Conservation (phyloP, 257 asterid species). For the Gentiana macrophylla region DNA sequence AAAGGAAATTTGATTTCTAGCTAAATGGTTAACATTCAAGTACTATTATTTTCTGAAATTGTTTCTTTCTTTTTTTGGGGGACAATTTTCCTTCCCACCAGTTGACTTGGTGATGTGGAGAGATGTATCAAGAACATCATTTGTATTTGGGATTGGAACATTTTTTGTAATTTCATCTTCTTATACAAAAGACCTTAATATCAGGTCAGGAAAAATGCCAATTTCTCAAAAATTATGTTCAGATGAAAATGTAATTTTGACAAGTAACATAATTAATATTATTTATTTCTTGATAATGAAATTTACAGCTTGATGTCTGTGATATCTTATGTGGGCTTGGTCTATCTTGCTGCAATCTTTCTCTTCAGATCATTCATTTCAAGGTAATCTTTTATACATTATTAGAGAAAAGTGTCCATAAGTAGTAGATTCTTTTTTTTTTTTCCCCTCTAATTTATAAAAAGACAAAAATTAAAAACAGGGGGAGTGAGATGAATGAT, state of each 20-base stretch:
- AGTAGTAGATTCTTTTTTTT: background rate
- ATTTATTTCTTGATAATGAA: conserved; percentile 2
- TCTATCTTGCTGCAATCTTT: conserved; percentile 77
- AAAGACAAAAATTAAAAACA: background rate
- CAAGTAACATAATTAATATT: background rate
- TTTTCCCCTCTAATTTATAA: background rate
- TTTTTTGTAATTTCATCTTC: conserved; percentile 74
- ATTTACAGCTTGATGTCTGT: conserved; percentile 74
- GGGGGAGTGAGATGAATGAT: conserved; percentile 30
- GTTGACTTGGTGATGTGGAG: conserved; percentile 90
- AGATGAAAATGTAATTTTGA: too few species aligned
- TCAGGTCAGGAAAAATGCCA: conserved; percentile 35
- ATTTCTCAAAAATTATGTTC: background rate
- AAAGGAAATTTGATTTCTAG: background rate
- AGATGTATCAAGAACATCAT: conserved; percentile 73
- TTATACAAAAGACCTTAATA: conserved; percentile 57
- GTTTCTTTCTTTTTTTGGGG: background rate
- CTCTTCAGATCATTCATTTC: conserved; percentile 57
- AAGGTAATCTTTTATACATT: conserved; percentile 35
- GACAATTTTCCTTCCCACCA: conserved; percentile 7
- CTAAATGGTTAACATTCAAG: too few species aligned
- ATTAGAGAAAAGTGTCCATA: background rate
- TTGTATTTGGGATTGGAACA: conserved; percentile 76
- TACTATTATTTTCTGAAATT: background rate
- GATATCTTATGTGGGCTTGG: conserved; percentile 65